These are phyloP conservation scores for Punica granatum DNA, from an alignment of 345 rosid species.

Conservation along the genomic window DNA sequence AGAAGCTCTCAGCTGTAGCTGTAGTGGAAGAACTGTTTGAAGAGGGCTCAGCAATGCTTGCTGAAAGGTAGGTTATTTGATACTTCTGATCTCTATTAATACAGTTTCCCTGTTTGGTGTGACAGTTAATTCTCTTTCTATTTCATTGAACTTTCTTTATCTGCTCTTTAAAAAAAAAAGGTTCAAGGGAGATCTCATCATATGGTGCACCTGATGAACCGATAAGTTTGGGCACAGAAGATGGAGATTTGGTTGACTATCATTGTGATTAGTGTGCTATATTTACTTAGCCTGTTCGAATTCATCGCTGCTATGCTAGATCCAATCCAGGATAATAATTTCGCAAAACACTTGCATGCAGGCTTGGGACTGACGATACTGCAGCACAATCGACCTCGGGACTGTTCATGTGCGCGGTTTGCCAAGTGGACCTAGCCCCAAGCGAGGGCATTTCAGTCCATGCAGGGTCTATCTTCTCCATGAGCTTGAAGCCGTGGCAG, in stretches of 20 bases:
- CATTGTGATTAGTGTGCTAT: too few species aligned
- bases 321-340: too few species aligned
- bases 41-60: constrained; percentile 94
- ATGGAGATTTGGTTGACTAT: not conserved
- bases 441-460: constrained; percentile 79
- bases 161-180: too few species aligned
- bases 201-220: not conserved
- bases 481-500: constrained; percentile 75
- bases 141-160: too few species aligned
- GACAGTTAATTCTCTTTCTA: not conserved
- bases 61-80: constrained; percentile 54
- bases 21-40: constrained; percentile 90
- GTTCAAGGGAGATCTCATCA: not conserved
- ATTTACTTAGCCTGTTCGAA: too few species aligned
- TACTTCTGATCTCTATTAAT: not conserved
- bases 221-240: not conserved
- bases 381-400: constrained; percentile 38
- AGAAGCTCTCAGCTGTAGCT: constrained; percentile 61
- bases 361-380: constrained; percentile 50
- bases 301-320: too few species aligned
- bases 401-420: constrained; percentile 71
- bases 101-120: not conserved
- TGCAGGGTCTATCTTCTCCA: constrained; percentile 68
- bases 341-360: constrained; percentile 20
- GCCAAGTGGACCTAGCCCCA: constrained; percentile 74